A percentile compares a stretch with the other conserved stretches of the same genome.
Conservation (phyloP, 2,329 filamentous ascomycete genomes). For the Fulvia fulva region DNA sequence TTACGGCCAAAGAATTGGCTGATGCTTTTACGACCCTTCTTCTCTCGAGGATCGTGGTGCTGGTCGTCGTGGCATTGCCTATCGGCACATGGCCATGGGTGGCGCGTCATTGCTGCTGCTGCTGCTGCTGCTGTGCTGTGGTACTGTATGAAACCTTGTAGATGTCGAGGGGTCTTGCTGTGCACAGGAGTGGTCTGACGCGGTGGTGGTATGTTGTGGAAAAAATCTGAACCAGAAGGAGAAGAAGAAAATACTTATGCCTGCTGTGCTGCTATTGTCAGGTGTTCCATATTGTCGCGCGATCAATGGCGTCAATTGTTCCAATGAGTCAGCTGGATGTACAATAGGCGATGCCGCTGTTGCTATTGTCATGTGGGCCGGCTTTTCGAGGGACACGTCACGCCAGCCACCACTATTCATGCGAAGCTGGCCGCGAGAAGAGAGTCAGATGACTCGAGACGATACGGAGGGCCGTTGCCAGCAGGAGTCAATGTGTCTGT, state of each 20-base stretch:
- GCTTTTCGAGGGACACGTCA: background rate
- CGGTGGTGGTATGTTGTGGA: background rate
- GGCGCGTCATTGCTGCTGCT: background rate
- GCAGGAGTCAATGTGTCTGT: background rate
- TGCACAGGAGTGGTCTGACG: background rate
- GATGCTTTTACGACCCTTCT: slow-evolving; percentile 61
- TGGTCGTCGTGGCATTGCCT: slow-evolving; percentile 14
- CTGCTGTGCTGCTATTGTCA: background rate
- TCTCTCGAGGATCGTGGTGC: slow-evolving; percentile 7
- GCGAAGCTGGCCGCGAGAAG: background rate
- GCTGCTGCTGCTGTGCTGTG: background rate
- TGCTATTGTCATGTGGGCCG: background rate
- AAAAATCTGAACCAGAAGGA: background rate
- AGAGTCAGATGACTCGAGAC: background rate
- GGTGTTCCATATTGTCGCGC: background rate
- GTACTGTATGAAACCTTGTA: background rate
- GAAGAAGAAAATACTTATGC: background rate
- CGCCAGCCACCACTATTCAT: background rate
- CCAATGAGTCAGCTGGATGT: background rate
- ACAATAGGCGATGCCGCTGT: background rate
- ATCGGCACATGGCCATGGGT: slow-evolving; percentile 16
- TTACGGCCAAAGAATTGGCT: slow-evolving; percentile 81
- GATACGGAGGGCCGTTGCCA: background rate
- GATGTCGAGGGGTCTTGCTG: background rate
- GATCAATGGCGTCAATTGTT: background rate